phyloP scores from a whole-genome alignment of 1,284 basidiomycete species.

The Sporisorium graminicola region DNA sequence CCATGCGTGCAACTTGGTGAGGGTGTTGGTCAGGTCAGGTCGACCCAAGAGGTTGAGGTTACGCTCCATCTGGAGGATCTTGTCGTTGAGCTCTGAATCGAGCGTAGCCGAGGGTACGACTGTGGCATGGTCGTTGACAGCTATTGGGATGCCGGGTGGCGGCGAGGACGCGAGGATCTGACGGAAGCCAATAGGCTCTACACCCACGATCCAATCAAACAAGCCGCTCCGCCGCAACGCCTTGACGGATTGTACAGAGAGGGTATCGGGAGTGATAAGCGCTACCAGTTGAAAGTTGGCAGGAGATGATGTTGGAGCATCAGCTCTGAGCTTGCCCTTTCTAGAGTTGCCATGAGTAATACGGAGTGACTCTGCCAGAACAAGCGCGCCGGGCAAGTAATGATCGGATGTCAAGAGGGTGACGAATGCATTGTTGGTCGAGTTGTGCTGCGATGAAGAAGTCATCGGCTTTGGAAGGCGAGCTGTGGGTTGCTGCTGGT shows the following conservation, averaged over 20 bases:
- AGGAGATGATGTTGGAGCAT: background rate
- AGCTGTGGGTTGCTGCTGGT: background rate
- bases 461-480: conserved; percentile 21
- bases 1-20: conserved; percentile 96
- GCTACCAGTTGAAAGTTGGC: conserved; percentile 78
- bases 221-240: conserved; percentile 77
- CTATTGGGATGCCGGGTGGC: background rate
- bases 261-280: conserved; percentile 90
- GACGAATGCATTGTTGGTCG: conserved; percentile 70
- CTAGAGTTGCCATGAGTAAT: conserved; percentile 43
- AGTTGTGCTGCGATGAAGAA: conserved; percentile 23
- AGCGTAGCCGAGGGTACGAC: conserved; percentile 6
- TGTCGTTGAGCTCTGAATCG: conserved; percentile 35
- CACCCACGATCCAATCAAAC: conserved; percentile 88
- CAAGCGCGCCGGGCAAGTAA: conserved; percentile 92
- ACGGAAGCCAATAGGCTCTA: conserved; percentile 73
- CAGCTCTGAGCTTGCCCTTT: conserved; percentile 17
- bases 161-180: conserved; percentile 43
- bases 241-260: conserved; percentile 87
- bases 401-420: conserved; percentile 89
- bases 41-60: conserved; percentile 89
- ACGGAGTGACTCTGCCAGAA: conserved; percentile 80
- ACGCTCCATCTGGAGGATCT: conserved; percentile 71
- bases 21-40: conserved; percentile 83
- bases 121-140: background rate